These are phyloP conservation scores for Rhizopogon vinicolor DNA, from an alignment of 768 basidiomycete species.

Conservation along the genomic window DNA sequence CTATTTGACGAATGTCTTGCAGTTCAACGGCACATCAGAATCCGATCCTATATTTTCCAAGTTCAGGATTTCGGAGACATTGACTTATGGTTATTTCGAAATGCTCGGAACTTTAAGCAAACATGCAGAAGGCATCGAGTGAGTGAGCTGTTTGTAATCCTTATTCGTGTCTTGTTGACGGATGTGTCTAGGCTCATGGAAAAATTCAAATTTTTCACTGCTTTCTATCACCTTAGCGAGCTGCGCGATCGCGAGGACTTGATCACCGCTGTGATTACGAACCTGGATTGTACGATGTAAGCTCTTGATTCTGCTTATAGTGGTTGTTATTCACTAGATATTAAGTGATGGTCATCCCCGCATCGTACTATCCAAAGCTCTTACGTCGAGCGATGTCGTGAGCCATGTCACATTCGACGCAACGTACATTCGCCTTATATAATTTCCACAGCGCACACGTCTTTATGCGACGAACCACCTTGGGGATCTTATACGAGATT, in stretches of 20 bases:
- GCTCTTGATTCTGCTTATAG: slow-evolving; percentile 21
- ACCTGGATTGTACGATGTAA: slow-evolving; percentile 86
- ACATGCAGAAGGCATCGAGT: slow-evolving; percentile 87
- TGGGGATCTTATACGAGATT: slow-evolving; percentile 70
- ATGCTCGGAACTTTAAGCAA: slow-evolving; percentile 93
- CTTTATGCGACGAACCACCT: slow-evolving; percentile 86
- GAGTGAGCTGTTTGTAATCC: slow-evolving; percentile 22
- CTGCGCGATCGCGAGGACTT: slow-evolving; percentile 88
- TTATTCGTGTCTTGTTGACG: neutral
- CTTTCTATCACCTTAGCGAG: slow-evolving; percentile 93
- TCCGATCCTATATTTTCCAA: slow-evolving; percentile 85
- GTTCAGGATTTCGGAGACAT: slow-evolving; percentile 70
- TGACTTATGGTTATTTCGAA: slow-evolving; percentile 92
- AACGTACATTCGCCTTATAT: neutral
- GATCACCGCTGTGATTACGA: slow-evolving; percentile 86
- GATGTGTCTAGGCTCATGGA: slow-evolving; percentile 64
- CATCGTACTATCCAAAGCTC: slow-evolving; percentile 87
- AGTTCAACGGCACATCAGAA: slow-evolving; percentile 72
- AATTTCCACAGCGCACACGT: slow-evolving; percentile 64
- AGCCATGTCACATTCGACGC: slow-evolving; percentile 6
- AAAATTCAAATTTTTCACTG: slow-evolving; percentile 89
- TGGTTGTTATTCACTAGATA: slow-evolving; percentile 2
- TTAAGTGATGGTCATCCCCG: slow-evolving; percentile 89
- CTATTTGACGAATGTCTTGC: neutral
- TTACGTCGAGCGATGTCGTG: slow-evolving; percentile 91